A percentile compares a stretch with the other conserved stretches of the same genome.
These are phyloP conservation scores for Yamadazyma pseudoaaseri DNA, from an alignment of 1,139 yeast species.

Conservation along the genomic window DNA sequence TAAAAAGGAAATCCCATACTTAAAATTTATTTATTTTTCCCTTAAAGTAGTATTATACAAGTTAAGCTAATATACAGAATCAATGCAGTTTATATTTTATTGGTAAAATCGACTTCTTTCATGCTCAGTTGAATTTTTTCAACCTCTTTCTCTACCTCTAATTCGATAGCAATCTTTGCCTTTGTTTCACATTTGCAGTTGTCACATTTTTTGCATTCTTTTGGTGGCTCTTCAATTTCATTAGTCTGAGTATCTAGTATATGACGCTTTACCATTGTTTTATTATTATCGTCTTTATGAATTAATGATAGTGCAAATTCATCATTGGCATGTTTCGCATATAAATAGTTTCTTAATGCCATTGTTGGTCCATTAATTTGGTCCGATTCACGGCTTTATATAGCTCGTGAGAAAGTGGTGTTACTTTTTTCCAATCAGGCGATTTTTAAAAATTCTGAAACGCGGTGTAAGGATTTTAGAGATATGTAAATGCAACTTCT, in stretches of 20 bases:
- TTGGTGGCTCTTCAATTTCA: constrained; percentile 4
- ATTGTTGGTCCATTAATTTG: constrained; percentile 14
- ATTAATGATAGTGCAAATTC: constrained; percentile 12
- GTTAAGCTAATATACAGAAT: constrained; percentile 1
- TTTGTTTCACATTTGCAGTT: constrained; percentile 23
- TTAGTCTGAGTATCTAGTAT: background rate
- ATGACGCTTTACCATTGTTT: background rate
- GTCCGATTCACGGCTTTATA: too few relatives aligned
- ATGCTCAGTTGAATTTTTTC: constrained; percentile 2
- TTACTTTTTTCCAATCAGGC: background rate
- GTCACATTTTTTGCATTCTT: constrained; percentile 25
- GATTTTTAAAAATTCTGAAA: background rate
- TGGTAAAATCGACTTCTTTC: constrained; percentile 10
- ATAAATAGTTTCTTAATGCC: constrained; percentile 45
- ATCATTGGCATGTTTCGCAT: constrained; percentile 39
- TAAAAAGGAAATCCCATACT: constrained; percentile 18
- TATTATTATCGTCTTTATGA: constrained; percentile 8
- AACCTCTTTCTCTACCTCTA: constrained; percentile 2
- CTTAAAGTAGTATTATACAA: constrained; percentile 36
- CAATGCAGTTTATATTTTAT: constrained; percentile 4
- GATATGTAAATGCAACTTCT: too few relatives aligned
- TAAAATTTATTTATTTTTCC: constrained; percentile 31
- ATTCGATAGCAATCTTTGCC: constrained; percentile 10
- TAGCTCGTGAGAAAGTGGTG: constrained; percentile 1
- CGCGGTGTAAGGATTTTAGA: background rate